Evolutionary conservation across 495 filamentous ascomycete species (phyloP), one percentile per base, ranked within the genome.

Genomic region (Aspergillus bridgeri): DNA sequence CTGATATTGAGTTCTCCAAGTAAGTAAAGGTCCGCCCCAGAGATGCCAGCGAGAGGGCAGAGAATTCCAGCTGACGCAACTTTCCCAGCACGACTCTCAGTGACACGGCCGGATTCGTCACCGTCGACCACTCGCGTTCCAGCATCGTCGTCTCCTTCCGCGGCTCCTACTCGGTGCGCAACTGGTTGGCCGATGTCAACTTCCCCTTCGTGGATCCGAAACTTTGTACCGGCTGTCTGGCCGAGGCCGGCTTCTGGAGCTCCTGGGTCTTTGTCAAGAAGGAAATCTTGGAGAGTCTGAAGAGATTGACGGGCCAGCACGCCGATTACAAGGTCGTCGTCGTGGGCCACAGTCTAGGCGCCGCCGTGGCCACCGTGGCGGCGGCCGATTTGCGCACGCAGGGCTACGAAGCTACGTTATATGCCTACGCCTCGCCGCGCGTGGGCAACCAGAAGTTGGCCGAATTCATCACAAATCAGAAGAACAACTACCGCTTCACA

Each of bases 261-360:
- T 78, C 79, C 44, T 86, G 79, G 79, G 27, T 52, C 0, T 66
- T 79, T 19, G 75, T 77, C 9, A 64, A 74, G 25, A 58, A 65
- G 0, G 57, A 63, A 6, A 70, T 85, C 42, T 48, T 77, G 2
- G 50, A 60, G 3, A 64, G 73, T 5, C 63, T 86, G 7, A 61
- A 65, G 0, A 54, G 51, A 0, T 67, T 79, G 3, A 42, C 61
- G 2, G 45, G 57, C 22, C 18, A 60, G 3, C 46, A 86, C 63
- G 79, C 84, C 0, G 61, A 54, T 29, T 86, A 82, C 63, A 67
- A 75, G 22, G 59, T 89, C 58, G 64, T 82, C 17, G 71, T 82
- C 9, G 82, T 81, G 0, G 86, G 87, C 13, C 86, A 89, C 73
- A 84, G 80, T 19, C 78, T 89, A 5, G 87, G 86, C 44, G 87